These are phyloP conservation scores for Bacidia gigantensis DNA, from an alignment of 495 filamentous ascomycete species.

Conservation along the genomic window DNA sequence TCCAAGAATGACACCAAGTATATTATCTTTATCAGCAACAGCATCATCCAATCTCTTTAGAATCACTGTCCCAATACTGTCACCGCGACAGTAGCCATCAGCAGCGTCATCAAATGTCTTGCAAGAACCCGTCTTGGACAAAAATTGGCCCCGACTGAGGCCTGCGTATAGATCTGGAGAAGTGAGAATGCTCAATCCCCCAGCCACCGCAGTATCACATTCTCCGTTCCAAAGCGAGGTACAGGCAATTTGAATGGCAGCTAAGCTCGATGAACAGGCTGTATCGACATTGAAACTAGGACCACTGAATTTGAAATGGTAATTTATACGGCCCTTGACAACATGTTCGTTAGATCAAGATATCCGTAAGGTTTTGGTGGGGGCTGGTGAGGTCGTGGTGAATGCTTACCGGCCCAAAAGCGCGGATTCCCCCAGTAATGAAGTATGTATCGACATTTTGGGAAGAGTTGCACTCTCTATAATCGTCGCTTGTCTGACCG, in stretches of 20 bases:
- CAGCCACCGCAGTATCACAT: conserved; percentile 58
- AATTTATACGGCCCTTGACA: conserved; percentile 13
- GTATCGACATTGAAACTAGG: conserved; percentile 63
- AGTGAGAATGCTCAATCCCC: conserved; percentile 53
- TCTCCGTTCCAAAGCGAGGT: conserved; percentile 49
- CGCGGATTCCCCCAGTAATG: conserved; percentile 68
- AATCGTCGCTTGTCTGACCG: conserved; percentile 82
- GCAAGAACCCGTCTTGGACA: conserved; percentile 10
- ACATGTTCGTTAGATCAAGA: neutral
- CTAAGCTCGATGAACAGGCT: conserved; percentile 54
- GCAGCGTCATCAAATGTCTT: conserved; percentile 50
- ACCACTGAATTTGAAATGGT: conserved; percentile 31
- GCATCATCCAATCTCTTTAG: conserved; percentile 37
- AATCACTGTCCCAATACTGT: conserved; percentile 31
- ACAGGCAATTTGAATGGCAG: conserved; percentile 46
- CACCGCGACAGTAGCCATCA: conserved; percentile 56
- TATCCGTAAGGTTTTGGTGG: neutral
- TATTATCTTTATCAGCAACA: conserved; percentile 31
- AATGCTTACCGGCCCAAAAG: conserved; percentile 48
- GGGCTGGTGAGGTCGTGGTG: neutral
- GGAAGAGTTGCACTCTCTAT: conserved; percentile 45
- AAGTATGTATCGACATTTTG: conserved; percentile 13
- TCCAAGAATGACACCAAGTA: conserved; percentile 28
- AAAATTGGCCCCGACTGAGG: conserved; percentile 52
- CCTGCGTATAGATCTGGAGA: conserved; percentile 57